Evolutionary conservation across 768 basidiomycete genomes (phyloP).

Genomic region (Amanita polypyramis): DNA sequence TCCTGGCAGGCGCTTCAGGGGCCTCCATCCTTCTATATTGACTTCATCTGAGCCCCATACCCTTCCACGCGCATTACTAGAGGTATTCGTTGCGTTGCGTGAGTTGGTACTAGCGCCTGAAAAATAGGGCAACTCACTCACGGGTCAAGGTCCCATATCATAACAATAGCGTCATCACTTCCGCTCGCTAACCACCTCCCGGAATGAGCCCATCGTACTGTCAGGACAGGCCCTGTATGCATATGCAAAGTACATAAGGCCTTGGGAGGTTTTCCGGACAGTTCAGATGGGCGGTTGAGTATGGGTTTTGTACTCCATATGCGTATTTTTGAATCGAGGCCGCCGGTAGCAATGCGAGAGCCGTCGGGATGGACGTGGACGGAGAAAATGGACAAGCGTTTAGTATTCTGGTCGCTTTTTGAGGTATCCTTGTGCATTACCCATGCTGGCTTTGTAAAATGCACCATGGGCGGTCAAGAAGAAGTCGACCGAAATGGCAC

Average conservation of each 20-base stretch:
- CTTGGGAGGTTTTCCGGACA: slow-evolving; percentile 68
- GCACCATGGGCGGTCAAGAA: slow-evolving; percentile 54
- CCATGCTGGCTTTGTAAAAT: slow-evolving; percentile 86
- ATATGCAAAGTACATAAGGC: slow-evolving; percentile 83
- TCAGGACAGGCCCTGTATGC: slow-evolving; percentile 90
- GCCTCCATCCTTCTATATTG: slow-evolving; percentile 97
- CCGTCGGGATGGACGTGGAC: slow-evolving; percentile 94
- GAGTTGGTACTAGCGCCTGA: slow-evolving; percentile 3
- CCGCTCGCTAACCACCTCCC: slow-evolving; percentile 94
- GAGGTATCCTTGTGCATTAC: slow-evolving; percentile 70
- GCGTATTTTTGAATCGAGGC: slow-evolving; percentile 89
- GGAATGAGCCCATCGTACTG: slow-evolving; percentile 88
- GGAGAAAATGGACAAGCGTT: slow-evolving; percentile 81
- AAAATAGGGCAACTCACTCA: slow-evolving; percentile 32
- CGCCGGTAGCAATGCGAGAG: slow-evolving; percentile 94
- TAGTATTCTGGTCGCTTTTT: slow-evolving; percentile 50
- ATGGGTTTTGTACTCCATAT: slow-evolving; percentile 98
- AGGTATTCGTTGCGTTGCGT: slow-evolving; percentile 2
- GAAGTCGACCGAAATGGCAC: no score
- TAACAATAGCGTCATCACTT: slow-evolving; percentile 89
- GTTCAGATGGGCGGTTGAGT: slow-evolving; percentile 59
- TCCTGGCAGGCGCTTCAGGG: slow-evolving; percentile 81
- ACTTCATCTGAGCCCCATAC: slow-evolving; percentile 94
- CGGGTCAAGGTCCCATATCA: slow-evolving; percentile 98
- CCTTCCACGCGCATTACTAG: slow-evolving; percentile 69